phyloP scores from a whole-genome alignment of 257 asterid species.

The Penstemon eatonii region DNA sequence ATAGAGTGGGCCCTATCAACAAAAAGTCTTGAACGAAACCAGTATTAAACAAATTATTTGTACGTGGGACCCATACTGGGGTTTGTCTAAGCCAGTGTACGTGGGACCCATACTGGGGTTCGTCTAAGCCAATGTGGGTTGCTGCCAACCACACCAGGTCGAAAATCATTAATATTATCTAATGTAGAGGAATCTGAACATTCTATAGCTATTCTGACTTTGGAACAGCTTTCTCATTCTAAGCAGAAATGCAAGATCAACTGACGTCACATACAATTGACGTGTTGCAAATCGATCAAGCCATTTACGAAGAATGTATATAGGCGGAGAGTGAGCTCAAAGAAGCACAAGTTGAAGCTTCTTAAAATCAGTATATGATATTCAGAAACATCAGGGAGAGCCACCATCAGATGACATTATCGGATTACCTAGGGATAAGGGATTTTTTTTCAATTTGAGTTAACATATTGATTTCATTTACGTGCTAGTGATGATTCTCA shows the following conservation, averaged over 20 bases:
- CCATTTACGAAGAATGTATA: constrained; percentile 2
- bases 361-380: constrained; percentile 1
- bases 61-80: neutral
- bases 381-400: neutral
- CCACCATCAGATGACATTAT: neutral
- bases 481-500: constrained; percentile 13
- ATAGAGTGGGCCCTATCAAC: constrained; percentile 1
- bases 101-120: neutral
- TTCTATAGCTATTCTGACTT: neutral
- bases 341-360: constrained; percentile 4
- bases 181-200: no score
- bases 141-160: no score
- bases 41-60: neutral
- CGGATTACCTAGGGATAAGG: neutral
- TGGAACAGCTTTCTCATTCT: constrained; percentile 15
- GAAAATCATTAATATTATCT: no score
- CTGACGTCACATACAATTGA: neutral
- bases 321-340: constrained; percentile 10
- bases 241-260: constrained; percentile 7
- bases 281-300: constrained; percentile 7
- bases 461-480: neutral
- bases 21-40: neutral
- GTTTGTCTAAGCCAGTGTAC: neutral
- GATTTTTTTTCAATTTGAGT: constrained; percentile 1
- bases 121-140: neutral